Conservation (phyloP, 495 filamentous ascomycete genomes). For the Acidiella bohemica region DNA sequence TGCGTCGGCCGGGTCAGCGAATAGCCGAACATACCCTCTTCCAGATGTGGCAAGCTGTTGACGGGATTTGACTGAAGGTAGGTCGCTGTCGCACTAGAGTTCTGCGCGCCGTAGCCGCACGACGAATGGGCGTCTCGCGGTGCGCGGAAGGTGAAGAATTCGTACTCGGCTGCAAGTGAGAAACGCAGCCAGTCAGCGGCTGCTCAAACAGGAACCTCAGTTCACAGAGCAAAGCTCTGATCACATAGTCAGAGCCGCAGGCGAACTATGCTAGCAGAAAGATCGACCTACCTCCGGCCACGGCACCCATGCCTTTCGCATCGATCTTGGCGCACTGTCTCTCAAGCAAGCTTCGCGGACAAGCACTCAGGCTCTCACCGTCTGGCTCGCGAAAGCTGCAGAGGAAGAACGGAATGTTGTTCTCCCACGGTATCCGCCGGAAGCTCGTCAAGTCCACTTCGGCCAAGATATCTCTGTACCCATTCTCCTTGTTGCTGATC, state of each 20-base stretch:
- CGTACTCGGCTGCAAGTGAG: constrained; percentile 65
- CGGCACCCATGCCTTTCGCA: constrained; percentile 55
- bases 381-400: constrained; percentile 76
- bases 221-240: too few species aligned
- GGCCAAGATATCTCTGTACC: constrained; percentile 80
- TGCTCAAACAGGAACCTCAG: too few species aligned
- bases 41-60: constrained; percentile 57
- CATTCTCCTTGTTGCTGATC: constrained; percentile 86
- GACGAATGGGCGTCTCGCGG: constrained; percentile 34
- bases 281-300: constrained; percentile 70
- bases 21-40: constrained; percentile 98
- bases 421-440: constrained; percentile 89
- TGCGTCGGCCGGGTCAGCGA: constrained; percentile 82
- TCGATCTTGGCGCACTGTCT: constrained; percentile 51
- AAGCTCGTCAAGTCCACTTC: constrained; percentile 69
- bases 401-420: constrained; percentile 83
- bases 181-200: constrained; percentile 7
- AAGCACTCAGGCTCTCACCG: constrained; percentile 56
- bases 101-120: constrained; percentile 35
- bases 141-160: constrained; percentile 86
- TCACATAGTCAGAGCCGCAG: too few species aligned
- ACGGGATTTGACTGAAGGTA: constrained; percentile 64
- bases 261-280: background rate
- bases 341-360: constrained; percentile 65
- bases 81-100: constrained; percentile 54